These are phyloP conservation scores for Eucalyptus pauciflora DNA, from an alignment of 345 rosid genomes.

Conservation along the genomic window DNA sequence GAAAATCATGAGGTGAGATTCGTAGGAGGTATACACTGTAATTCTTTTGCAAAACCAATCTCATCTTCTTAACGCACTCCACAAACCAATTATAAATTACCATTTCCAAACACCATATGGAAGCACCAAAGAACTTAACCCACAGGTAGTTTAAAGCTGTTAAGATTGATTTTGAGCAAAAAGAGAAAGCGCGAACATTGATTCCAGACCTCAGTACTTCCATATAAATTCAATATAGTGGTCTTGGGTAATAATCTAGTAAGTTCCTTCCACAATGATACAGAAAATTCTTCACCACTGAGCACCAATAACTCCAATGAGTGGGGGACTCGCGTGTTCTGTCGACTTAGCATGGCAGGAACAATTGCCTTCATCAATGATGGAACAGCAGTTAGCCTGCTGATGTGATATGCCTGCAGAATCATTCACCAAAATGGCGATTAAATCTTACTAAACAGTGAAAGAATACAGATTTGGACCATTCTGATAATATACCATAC, in stretches of 20 bases:
- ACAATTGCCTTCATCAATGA: slow-evolving; percentile 66
- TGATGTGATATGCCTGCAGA: slow-evolving; percentile 64
- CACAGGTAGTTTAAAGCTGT: neutral
- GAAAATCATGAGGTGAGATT: neutral
- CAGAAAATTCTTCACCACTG: slow-evolving; percentile 78
- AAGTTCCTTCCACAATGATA: slow-evolving; percentile 74
- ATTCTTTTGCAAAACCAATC: neutral
- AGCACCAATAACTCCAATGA: slow-evolving; percentile 68
- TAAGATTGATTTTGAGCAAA: neutral
- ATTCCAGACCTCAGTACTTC: slow-evolving; percentile 85
- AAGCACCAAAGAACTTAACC: neutral
- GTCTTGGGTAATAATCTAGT: slow-evolving; percentile 51
- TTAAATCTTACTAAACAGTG: neutral
- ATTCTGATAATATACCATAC: neutral
- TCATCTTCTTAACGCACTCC: neutral
- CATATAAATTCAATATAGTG: slow-evolving; percentile 73
- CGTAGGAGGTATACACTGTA: neutral
- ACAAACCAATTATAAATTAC: neutral
- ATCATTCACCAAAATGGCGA: neutral
- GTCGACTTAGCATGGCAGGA: slow-evolving; percentile 51
- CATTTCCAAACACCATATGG: neutral
- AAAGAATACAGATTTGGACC: neutral
- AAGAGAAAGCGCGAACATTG: neutral
- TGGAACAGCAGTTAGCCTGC: slow-evolving; percentile 74
- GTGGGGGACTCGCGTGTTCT: slow-evolving; percentile 12